These are phyloP conservation scores for Penicillium egyptiacum DNA, from an alignment of 495 filamentous ascomycete species.

Conservation along the genomic window DNA sequence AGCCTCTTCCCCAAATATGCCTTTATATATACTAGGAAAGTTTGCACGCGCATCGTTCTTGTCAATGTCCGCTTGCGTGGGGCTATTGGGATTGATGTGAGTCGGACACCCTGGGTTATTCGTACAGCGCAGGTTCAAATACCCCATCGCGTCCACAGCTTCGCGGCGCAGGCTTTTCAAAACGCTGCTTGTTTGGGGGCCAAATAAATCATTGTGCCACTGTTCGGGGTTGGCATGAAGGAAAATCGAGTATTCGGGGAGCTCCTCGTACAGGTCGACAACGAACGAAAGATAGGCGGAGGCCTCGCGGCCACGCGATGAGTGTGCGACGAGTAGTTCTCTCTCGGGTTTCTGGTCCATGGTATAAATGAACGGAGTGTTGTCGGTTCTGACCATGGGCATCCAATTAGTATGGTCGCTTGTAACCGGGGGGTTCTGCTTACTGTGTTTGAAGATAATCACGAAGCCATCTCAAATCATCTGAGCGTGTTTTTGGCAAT, in stretches of 20 bases:
- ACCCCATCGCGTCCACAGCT: conserved; percentile 41
- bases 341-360: conserved; percentile 33
- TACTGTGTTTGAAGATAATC: conserved; percentile 4
- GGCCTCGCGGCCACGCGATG: conserved; percentile 40
- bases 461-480: conserved; percentile 6
- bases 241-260: conserved; percentile 42
- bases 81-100: conserved; percentile 30
- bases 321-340: conserved; percentile 32
- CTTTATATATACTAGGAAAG: conserved; percentile 37
- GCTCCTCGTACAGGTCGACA: conserved; percentile 38
- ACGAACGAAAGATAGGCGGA: conserved; percentile 45
- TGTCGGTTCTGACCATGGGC: conserved; percentile 15
- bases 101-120: conserved; percentile 41
- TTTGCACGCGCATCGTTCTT: conserved; percentile 37
- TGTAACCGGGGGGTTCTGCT: not conserved
- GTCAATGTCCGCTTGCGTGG: conserved; percentile 36
- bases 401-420: not conserved
- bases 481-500: conserved; percentile 7
- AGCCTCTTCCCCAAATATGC: conserved; percentile 29
- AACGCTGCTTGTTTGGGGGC: conserved; percentile 28
- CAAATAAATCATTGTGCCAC: conserved; percentile 49
- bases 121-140: conserved; percentile 44
- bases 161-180: conserved; percentile 36
- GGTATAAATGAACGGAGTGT: conserved; percentile 40
- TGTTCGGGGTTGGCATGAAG: conserved; percentile 43